Percentiles rank a stretch among this genome's conserved stretches.
phyloP scores from a whole-genome alignment of 257 asterid species.

The Capsicum pubescens region DNA sequence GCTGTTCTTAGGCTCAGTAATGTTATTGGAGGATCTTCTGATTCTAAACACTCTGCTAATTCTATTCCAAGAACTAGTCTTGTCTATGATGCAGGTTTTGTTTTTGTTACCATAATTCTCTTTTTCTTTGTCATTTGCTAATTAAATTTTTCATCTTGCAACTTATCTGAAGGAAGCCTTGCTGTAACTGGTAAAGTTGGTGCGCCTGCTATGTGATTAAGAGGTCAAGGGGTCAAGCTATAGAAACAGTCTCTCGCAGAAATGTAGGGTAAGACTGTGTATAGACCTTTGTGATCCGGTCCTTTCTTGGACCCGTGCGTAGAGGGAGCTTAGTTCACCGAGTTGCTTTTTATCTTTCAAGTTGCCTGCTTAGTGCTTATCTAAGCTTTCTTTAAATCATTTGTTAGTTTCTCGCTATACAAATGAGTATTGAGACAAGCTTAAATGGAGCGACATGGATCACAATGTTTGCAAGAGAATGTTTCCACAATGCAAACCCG shows the following conservation, averaged over 20 bases:
- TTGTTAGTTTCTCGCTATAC: constrained; percentile 3
- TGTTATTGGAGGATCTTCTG: constrained; percentile 53
- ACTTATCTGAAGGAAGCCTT: too few relatives aligned
- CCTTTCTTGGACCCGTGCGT: too few relatives aligned
- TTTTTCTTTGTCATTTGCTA: not conserved
- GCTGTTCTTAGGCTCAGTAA: constrained; percentile 57
- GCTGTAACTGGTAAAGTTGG: too few relatives aligned
- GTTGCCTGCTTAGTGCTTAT: constrained; percentile 1
- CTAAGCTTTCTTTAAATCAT: not conserved
- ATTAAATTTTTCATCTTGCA: not conserved
- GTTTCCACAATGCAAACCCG: too few relatives aligned
- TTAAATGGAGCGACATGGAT: not conserved
- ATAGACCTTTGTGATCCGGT: too few relatives aligned
- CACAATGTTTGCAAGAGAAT: too few relatives aligned
- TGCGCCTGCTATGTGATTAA: too few relatives aligned
- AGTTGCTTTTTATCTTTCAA: not conserved
- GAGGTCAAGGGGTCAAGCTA: too few relatives aligned
- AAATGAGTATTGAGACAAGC: not conserved
- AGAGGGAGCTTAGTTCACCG: not conserved
- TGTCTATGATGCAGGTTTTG: constrained; percentile 86
- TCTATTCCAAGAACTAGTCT: constrained; percentile 77
- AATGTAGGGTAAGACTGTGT: too few relatives aligned
- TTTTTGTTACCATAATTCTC: too few relatives aligned
- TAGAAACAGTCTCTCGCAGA: too few relatives aligned
- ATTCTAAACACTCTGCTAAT: constrained; percentile 55